These are phyloP conservation scores for Centaurea solstitialis DNA, from an alignment of 129 eudicot species.

Conservation along the genomic window DNA sequence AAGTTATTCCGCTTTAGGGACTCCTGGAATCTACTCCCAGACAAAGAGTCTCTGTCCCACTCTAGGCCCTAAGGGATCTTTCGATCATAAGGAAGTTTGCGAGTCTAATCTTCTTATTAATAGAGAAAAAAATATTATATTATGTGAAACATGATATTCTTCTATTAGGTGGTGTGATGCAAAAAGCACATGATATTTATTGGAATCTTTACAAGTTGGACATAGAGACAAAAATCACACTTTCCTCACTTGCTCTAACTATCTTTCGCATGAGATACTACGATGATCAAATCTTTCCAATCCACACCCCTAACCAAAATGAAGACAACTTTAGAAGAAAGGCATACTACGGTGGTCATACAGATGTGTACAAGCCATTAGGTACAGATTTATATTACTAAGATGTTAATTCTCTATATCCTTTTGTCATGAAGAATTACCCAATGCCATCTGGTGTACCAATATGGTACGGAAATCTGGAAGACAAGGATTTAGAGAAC, in stretches of 20 bases:
- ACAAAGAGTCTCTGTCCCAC: background rate
- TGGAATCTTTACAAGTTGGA: no score
- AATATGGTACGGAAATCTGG: background rate
- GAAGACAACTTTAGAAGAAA: no score
- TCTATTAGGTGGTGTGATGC: background rate
- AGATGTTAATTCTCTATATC: constrained; percentile 15
- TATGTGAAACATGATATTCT: background rate
- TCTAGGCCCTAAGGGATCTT: background rate
- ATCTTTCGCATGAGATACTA: no score
- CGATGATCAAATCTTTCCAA: no score
- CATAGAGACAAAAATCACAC: no score
- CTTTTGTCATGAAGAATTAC: constrained; percentile 6
- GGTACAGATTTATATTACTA: constrained; percentile 14
- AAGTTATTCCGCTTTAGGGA: background rate
- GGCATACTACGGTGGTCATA: background rate
- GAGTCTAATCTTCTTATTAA: background rate
- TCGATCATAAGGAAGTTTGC: background rate
- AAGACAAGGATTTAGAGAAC: no score
- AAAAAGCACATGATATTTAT: background rate
- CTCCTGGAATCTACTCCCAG: background rate
- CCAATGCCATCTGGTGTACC: background rate
- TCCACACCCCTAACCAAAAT: no score
- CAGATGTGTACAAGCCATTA: background rate
- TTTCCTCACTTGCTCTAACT: no score
- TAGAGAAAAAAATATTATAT: no score